Percentiles rank a stretch among this genome's conserved stretches.
These are phyloP conservation scores for Pseudozyma thailandica DNA, from an alignment of 1,284 basidiomycete species.

Conservation along the genomic window DNA sequence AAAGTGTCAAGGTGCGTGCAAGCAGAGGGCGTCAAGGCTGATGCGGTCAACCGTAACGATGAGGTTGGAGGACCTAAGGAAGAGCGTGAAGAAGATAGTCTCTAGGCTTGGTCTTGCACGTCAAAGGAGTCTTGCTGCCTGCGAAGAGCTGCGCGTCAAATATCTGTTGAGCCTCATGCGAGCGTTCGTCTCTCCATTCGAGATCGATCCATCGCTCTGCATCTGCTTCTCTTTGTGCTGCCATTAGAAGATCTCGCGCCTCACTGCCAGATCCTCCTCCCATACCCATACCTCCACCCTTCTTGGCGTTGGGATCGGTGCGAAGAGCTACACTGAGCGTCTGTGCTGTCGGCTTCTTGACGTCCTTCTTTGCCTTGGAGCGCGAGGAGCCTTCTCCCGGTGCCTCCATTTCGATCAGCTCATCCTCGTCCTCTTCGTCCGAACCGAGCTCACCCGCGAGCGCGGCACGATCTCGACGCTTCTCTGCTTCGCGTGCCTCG, in stretches of 20 bases:
- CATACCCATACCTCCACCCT: constrained; percentile 31
- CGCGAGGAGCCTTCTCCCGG: constrained; percentile 31
- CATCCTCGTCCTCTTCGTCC: constrained; percentile 56
- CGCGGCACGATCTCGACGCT: constrained; percentile 54
- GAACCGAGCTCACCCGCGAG: constrained; percentile 40
- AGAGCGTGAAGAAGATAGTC: constrained; percentile 53
- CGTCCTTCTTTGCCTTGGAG: constrained; percentile 42
- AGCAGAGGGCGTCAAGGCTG: background rate
- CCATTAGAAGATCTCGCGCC: constrained; percentile 53
- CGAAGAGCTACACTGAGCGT: constrained; percentile 61
- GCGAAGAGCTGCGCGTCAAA: constrained; percentile 57
- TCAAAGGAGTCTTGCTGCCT: constrained; percentile 37
- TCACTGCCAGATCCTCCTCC: constrained; percentile 39
- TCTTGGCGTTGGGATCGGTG: constrained; percentile 35
- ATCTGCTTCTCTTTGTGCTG: constrained; percentile 60
- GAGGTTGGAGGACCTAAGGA: constrained; percentile 5
- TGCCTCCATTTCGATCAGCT: constrained; percentile 49
- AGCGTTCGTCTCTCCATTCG: constrained; percentile 58
- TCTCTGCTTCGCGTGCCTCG: constrained; percentile 53
- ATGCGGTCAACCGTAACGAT: background rate
- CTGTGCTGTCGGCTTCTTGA: constrained; percentile 45
- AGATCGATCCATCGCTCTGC: constrained; percentile 65
- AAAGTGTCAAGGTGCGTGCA: too few relatives aligned
- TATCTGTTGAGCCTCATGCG: constrained; percentile 38
- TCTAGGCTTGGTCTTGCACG: constrained; percentile 52